Evolutionary conservation across 148 eudicot species (phyloP).

Genomic region (Nyssa sinensis): DNA sequence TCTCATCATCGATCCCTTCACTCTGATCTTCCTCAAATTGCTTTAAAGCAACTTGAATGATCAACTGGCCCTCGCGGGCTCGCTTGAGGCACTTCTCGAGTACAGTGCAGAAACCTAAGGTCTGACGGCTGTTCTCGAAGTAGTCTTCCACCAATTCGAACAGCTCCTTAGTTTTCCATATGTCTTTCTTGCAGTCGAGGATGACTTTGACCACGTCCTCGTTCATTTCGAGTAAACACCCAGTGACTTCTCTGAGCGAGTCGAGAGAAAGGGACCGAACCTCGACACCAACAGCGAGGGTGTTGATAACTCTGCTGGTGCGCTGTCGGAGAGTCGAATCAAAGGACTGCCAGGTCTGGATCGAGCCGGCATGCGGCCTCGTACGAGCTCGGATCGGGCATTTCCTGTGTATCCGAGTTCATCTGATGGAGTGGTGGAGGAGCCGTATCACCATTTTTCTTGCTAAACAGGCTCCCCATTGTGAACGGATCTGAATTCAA

Average conservation of each 20-base stretch:
- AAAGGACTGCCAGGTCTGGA: slow-evolving; percentile 55
- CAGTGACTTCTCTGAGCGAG: slow-evolving; percentile 59
- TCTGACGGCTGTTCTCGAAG: slow-evolving; percentile 53
- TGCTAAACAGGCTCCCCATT: too few species aligned
- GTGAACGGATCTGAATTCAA: too few species aligned
- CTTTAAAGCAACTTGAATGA: slow-evolving; percentile 47
- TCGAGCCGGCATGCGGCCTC: slow-evolving; percentile 54
- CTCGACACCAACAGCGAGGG: slow-evolving; percentile 44
- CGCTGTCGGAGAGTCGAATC: slow-evolving; percentile 58
- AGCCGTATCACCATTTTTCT: background rate
- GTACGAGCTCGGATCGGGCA: slow-evolving; percentile 54
- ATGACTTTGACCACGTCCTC: slow-evolving; percentile 65
- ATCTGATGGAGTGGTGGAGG: too few species aligned
- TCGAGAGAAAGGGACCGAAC: slow-evolving; percentile 56
- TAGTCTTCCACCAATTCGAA: slow-evolving; percentile 69
- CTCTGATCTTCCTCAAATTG: slow-evolving; percentile 50
- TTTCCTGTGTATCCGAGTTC: slow-evolving; percentile 1
- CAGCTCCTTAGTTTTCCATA: slow-evolving; percentile 62
- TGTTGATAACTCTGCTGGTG: slow-evolving; percentile 46
- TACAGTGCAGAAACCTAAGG: slow-evolving; percentile 53
- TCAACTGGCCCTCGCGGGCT: slow-evolving; percentile 49
- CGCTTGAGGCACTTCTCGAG: slow-evolving; percentile 56
- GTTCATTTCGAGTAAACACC: slow-evolving; percentile 58
- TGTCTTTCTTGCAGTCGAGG: slow-evolving; percentile 53
- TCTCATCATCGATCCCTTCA: background rate